Conservation (phyloP, 768 basidiomycete genomes). For the Tylopilus cervinicoccineus region DNA sequence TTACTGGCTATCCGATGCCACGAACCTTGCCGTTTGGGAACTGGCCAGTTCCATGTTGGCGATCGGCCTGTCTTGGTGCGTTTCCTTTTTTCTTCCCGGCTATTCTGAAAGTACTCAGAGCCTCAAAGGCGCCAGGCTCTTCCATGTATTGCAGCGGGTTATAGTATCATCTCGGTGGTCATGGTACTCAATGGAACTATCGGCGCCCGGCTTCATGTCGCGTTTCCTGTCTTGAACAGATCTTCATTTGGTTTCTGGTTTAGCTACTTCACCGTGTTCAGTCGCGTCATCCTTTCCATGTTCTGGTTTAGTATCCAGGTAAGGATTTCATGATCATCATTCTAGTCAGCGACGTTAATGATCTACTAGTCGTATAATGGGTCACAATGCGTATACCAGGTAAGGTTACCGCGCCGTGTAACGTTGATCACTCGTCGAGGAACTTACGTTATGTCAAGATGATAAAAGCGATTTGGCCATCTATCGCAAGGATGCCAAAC, state of each 20-base stretch:
- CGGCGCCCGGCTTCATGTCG: slow-evolving; percentile 72
- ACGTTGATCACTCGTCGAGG: not conserved
- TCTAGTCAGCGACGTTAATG: not conserved
- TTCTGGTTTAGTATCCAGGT: slow-evolving; percentile 83
- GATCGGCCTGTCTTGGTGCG: slow-evolving; percentile 64
- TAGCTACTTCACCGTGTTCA: slow-evolving; percentile 81
- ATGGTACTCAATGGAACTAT: slow-evolving; percentile 78
- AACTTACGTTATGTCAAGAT: slow-evolving; percentile 35
- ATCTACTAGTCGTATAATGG: slow-evolving; percentile 46
- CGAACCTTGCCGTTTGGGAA: slow-evolving; percentile 41
- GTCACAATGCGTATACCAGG: slow-evolving; percentile 73
- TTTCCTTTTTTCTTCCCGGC: not conserved
- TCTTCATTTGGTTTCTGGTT: slow-evolving; percentile 90
- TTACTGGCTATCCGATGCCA: slow-evolving; percentile 28
- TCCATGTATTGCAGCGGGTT: slow-evolving; percentile 66
- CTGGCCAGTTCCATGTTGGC: slow-evolving; percentile 73
- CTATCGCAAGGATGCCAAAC: slow-evolving; percentile 60
- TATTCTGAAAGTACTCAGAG: not conserved
- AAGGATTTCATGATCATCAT: not conserved
- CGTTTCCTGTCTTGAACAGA: slow-evolving; percentile 74
- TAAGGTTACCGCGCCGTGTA: slow-evolving; percentile 1
- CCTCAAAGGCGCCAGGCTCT: slow-evolving; percentile 57
- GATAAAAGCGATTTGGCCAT: slow-evolving; percentile 84
- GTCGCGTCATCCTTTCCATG: slow-evolving; percentile 69
- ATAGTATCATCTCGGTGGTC: slow-evolving; percentile 65